Conservation (phyloP, 257 asterid species). For the Nicotiana knightiana region DNA sequence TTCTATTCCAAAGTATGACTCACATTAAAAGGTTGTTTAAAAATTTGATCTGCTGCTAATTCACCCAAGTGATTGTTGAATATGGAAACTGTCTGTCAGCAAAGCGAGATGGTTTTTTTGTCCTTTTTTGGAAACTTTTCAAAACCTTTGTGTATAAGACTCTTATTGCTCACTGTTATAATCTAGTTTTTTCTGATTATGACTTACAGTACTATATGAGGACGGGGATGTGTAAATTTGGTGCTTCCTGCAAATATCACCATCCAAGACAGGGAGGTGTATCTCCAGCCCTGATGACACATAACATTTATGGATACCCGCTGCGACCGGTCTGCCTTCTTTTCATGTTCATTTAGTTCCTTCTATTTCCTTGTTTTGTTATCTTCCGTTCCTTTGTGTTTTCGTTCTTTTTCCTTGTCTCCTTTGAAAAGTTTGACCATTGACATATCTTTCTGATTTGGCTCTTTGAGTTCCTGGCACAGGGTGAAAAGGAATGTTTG, state of each 20-base stretch:
- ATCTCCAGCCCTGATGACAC: conserved; percentile 38
- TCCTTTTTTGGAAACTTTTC: background rate
- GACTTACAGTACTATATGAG: conserved; percentile 61
- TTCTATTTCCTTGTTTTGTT: background rate
- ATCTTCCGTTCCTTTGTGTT: background rate
- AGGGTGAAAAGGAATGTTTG: conserved; percentile 74
- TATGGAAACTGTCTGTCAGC: background rate
- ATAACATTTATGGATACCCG: conserved; percentile 18
- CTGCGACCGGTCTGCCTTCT: conserved; percentile 16
- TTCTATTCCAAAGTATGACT: background rate
- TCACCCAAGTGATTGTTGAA: background rate
- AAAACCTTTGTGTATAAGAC: background rate
- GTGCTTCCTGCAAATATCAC: conserved; percentile 74
- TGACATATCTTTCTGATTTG: conserved; percentile 6
- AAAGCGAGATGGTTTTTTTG: background rate
- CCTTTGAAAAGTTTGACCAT: background rate
- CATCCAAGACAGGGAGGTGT: conserved; percentile 69
- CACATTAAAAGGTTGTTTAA: background rate
- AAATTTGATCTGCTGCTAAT: background rate
- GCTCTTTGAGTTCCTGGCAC: conserved; percentile 26
- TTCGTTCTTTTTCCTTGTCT: background rate
- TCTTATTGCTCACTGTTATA: background rate
- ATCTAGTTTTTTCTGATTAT: conserved; percentile 6
- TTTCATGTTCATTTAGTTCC: background rate
- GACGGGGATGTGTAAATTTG: conserved; percentile 69